Base-by-base conservation (phyloP, 371 early-diverging fungal genomes). In the Mycotypha africana region DNA sequence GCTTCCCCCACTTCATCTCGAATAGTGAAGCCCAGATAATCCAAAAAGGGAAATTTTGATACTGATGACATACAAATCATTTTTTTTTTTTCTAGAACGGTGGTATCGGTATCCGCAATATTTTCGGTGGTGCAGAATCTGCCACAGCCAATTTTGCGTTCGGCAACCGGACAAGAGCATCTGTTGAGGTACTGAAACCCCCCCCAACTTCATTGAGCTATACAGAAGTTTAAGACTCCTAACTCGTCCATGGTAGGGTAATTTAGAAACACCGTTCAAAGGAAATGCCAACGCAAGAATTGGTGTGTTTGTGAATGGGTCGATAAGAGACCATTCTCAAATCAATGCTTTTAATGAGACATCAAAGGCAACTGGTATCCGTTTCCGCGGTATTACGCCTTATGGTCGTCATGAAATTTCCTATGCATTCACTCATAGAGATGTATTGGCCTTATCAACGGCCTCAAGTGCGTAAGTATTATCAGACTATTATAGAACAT, bases 101-200 rank as follows among this genome's bases (percentile, higher is more conserved):
- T 51, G 67, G 81, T 10, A 50, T 82, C 47, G 69, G 67, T 17
- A 47, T 84, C 24, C 71, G 86, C 50, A 93, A 94, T 49, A 59
- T 85, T 11, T 85, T 89, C 57, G 94, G 94, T 24, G 85, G 81
- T 34, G 94, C 84, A n/a, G 94, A 94, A 62, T 68, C 76, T 14
- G 48, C 84, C 4, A 74, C 65, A 45, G 71, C 76, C 4, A 84
- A 70, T 53, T 80, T 80, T 33, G 58, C 81, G 25, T 80, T 89
- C 42, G 85, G 85, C 34, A 84, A 74, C 37, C 76, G 78, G 45
- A 86, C 85, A 12, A 81, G 74, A 38, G 76, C 85, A 21, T 76
- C 85, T 22, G 73, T 83, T 48, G 83, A 84, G 72, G 85, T 81
- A 67, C 21, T 26, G 4, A 19, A 19, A 24, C n/a, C n/a, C n/a